Conservation (phyloP, 768 basidiomycete genomes). For the Phylloporus sp. region DNA sequence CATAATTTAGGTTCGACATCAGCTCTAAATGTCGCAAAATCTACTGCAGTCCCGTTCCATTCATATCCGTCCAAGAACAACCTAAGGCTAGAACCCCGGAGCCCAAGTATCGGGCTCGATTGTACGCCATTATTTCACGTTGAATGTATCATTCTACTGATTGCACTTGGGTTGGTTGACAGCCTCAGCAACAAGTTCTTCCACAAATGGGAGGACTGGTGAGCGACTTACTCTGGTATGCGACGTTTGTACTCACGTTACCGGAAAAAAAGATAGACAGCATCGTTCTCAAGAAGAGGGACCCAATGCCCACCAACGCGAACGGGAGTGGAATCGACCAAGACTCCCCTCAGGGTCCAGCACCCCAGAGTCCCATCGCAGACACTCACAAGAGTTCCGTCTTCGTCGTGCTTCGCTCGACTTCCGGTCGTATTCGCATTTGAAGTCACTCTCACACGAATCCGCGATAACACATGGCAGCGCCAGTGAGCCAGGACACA, state of each 20-base stretch:
- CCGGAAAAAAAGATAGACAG: slow-evolving; percentile 22
- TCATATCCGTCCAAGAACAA: slow-evolving; percentile 9
- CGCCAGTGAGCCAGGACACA: slow-evolving; percentile 6
- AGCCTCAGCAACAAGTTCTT: slow-evolving; percentile 31
- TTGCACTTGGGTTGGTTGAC: neutral
- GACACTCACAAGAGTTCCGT: slow-evolving; percentile 24
- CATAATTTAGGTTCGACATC: slow-evolving; percentile 13
- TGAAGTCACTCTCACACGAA: slow-evolving; percentile 19
- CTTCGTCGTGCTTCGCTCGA: slow-evolving; percentile 27
- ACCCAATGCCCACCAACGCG: slow-evolving; percentile 41
- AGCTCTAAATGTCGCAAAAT: slow-evolving; percentile 1
- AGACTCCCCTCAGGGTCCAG: slow-evolving; percentile 24
- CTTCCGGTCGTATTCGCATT: slow-evolving; percentile 23
- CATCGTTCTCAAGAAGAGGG: slow-evolving; percentile 30
- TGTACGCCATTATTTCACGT: slow-evolving; percentile 12
- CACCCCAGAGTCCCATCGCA: slow-evolving; percentile 25
- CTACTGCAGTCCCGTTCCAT: slow-evolving; percentile 3
- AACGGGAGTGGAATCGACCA: slow-evolving; percentile 46
- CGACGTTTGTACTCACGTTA: slow-evolving; percentile 1
- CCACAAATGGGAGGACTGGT: slow-evolving; percentile 15
- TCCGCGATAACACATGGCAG: slow-evolving; percentile 6
- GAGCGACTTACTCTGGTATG: slow-evolving; percentile 15
- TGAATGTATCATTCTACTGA: neutral
- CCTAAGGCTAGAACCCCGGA: slow-evolving; percentile 6
- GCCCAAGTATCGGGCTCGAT: slow-evolving; percentile 10